Evolutionary conservation across 2,329 filamentous ascomycete genomes (phyloP), one percentile per base, ranked within the genome.

Genomic region (Leptosphaerulina australis): DNA sequence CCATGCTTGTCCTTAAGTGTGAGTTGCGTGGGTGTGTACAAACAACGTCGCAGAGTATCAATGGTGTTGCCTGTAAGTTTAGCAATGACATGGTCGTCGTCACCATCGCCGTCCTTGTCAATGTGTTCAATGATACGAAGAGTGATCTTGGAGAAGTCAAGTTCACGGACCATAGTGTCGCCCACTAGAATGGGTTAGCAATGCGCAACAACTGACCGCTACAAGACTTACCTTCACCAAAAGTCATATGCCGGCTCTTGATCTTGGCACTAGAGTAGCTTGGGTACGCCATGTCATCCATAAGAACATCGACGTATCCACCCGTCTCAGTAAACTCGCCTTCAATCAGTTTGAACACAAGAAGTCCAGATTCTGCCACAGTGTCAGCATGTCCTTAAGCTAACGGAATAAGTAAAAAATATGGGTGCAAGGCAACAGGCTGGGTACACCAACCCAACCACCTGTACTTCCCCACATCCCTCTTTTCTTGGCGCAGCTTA

Each of bases 141-240:
- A 0, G 92, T 97, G 50, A 99, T 85, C 59, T 88, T 89, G 3
- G 94, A 99, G 63, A 97, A 92, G 58, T 99, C 95, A n/a, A 99
- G 81, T 73, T 99, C 94, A 55, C 94, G 90, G 53, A 99, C 89
- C 74, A 99, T 91, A 44, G 91, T 94, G 74, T 99, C 94, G 38
- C 93, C 92, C 66, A 92, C 79, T 82, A 56, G 46, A 29, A 5
- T 8, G 12, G 12, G 47, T 76, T 55, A 72, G 64, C 52, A 22
- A 50, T 10, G 29, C 28, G 39, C 10, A 43, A 14, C n/a, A n/a
- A 44, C 3, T 14, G 20, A 6, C 8, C 12, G 6, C 7, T n/a
- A 3, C 18, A 39, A 21, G 21, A 8, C 77, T 57, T 71, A 78
- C 82, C 91, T 74, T 99, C 94, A 62, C 94, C 90, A 72, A 97